Evolutionary conservation across 495 filamentous ascomycete species (phyloP).

Genomic region (Aspergillus carlsbadensis): DNA sequence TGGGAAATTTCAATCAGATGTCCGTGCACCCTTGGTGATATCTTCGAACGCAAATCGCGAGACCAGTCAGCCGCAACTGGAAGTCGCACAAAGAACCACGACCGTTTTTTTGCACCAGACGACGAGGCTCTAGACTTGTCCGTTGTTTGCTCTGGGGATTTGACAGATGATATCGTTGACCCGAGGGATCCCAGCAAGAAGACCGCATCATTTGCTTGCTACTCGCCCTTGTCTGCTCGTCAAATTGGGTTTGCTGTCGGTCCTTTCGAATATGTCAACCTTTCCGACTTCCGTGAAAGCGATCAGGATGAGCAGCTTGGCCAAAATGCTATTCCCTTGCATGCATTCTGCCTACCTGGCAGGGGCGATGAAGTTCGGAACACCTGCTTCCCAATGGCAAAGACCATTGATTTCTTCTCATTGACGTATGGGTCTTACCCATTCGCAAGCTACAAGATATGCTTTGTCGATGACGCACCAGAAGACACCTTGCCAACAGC

Average conservation of each 20-base stretch:
- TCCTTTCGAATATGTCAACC: constrained; percentile 89
- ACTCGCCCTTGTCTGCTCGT: constrained; percentile 69
- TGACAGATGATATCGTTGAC: constrained; percentile 78
- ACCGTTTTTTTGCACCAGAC: constrained; percentile 55
- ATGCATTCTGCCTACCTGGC: constrained; percentile 87
- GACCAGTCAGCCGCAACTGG: constrained; percentile 20
- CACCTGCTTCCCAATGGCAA: constrained; percentile 73
- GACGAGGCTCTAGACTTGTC: constrained; percentile 84
- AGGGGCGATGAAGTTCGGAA: constrained; percentile 76
- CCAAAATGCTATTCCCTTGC: constrained; percentile 74
- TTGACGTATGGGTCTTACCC: constrained; percentile 83
- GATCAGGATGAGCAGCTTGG: constrained; percentile 89
- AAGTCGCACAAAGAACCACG: constrained; percentile 25
- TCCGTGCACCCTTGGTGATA: constrained; percentile 80
- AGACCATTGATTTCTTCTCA: constrained; percentile 82
- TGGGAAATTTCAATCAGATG: constrained; percentile 89
- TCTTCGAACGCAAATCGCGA: constrained; percentile 52
- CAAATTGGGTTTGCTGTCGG: constrained; percentile 92
- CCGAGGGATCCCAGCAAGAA: constrained; percentile 73
- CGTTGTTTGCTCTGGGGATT: constrained; percentile 85
- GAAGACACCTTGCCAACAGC: constrained; percentile 72
- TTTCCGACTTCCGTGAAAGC: constrained; percentile 84
- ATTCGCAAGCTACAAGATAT: constrained; percentile 83
- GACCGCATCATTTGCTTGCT: constrained; percentile 74
- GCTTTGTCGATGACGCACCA: constrained; percentile 86